These are phyloP conservation scores for Pinus albicaulis DNA, from an alignment of 75 land plant species.

Conservation along the genomic window DNA sequence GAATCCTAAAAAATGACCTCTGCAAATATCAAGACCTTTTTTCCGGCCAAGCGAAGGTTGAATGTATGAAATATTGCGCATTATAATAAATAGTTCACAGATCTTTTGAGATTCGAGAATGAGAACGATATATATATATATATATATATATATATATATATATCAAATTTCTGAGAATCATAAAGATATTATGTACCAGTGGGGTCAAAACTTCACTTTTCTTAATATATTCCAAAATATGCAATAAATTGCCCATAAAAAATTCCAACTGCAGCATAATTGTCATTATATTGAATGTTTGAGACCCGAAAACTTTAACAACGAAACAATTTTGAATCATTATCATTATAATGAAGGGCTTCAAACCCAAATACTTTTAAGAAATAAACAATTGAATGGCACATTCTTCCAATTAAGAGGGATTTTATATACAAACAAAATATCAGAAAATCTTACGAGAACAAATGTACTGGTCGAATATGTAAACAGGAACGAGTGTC, in stretches of 20 bases:
- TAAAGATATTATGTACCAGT: neutral
- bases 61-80: too few species aligned
- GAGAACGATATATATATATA: neutral
- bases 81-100: neutral
- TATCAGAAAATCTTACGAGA: slow-evolving; percentile 32
- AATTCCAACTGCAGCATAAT: too few species aligned
- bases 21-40: neutral
- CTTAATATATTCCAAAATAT: too few species aligned
- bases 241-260: too few species aligned
- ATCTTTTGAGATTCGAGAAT: neutral
- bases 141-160: neutral
- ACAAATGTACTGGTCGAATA: slow-evolving; percentile 70
- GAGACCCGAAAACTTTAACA: too few species aligned
- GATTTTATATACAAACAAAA: neutral
- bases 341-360: too few species aligned
- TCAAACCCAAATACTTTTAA: too few species aligned
- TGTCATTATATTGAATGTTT: too few species aligned
- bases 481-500: slow-evolving; percentile 66
- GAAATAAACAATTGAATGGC: neutral
- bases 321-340: too few species aligned
- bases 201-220: neutral
- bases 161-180: neutral
- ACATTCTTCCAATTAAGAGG: neutral
- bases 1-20: neutral
- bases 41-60: too few species aligned